Conservation (phyloP, 2,329 filamentous ascomycete genomes). For the Ramularia collo-cygni region DNA sequence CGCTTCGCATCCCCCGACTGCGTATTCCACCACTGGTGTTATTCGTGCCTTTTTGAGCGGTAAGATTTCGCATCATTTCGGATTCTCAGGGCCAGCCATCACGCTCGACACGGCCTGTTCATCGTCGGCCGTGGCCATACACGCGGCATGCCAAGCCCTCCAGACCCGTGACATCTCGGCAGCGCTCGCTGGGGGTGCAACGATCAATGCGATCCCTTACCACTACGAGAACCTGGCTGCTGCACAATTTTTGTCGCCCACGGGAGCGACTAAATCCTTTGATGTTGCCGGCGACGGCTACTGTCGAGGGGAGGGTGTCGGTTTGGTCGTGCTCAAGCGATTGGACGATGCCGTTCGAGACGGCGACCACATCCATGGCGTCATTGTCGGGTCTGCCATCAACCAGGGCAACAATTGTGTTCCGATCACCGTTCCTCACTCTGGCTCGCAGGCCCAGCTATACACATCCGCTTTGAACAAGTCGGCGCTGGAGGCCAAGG, state of each 20-base stretch:
- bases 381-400: conserved; percentile 21
- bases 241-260: conserved; percentile 38
- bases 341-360: conserved; percentile 27
- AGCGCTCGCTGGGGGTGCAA: conserved; percentile 34
- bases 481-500: conserved; percentile 12
- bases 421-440: conserved; percentile 26
- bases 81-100: conserved; percentile 12
- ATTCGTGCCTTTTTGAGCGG: not conserved
- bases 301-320: conserved; percentile 31
- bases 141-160: conserved; percentile 26
- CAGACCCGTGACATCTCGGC: conserved; percentile 23
- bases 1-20: conserved; percentile 22
- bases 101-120: conserved; percentile 34
- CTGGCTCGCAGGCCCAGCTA: conserved; percentile 20
- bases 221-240: conserved; percentile 30
- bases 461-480: not conserved
- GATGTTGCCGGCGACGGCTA: conserved; percentile 15
- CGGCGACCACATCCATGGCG: conserved; percentile 25
- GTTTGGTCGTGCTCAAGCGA: conserved; percentile 25
- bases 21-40: conserved; percentile 22
- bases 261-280: conserved; percentile 40
- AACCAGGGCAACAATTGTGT: conserved; percentile 24
- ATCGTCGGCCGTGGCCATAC: conserved; percentile 27
- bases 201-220: conserved; percentile 28
- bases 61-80: not conserved